These are phyloP conservation scores for Russula brevipes DNA, from an alignment of 768 basidiomycete species.

Conservation along the genomic window DNA sequence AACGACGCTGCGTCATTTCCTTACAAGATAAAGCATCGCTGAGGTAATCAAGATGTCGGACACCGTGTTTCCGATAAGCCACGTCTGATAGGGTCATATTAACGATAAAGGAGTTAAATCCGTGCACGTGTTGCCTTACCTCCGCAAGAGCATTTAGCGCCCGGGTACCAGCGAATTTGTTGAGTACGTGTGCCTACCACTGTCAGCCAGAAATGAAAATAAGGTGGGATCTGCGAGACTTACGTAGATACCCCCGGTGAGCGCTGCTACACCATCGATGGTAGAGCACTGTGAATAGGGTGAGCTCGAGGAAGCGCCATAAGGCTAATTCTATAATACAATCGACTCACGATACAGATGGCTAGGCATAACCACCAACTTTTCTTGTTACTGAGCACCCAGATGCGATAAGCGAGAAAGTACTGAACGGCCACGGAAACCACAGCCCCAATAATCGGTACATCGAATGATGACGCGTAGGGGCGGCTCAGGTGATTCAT, in stretches of 20 bases:
- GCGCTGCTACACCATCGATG: background rate
- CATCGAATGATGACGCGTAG: background rate
- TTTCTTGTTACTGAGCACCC: slow-evolving; percentile 5
- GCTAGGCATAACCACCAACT: background rate
- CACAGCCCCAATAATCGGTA: slow-evolving; percentile 5
- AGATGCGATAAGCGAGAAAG: slow-evolving; percentile 16
- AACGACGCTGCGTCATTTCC: background rate
- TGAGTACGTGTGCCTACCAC: background rate
- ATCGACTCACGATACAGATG: slow-evolving; percentile 2
- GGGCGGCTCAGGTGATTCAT: background rate
- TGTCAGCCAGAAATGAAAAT: background rate
- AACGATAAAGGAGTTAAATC: background rate
- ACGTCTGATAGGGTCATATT: slow-evolving; percentile 1
- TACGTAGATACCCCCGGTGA: slow-evolving; percentile 3
- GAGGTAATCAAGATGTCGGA: background rate
- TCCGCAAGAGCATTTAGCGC: background rate
- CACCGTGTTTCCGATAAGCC: slow-evolving; percentile 1
- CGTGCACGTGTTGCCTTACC: background rate
- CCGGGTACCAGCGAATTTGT: background rate
- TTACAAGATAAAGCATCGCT: slow-evolving; percentile 11
- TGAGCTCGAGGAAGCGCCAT: background rate
- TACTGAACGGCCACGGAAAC: slow-evolving; percentile 5
- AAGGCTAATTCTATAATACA: no score
- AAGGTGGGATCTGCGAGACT: background rate
- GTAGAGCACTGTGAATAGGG: background rate